phyloP scores from a whole-genome alignment of 2,329 filamentous ascomycete genomes.

The Talaromyces islandicus region DNA sequence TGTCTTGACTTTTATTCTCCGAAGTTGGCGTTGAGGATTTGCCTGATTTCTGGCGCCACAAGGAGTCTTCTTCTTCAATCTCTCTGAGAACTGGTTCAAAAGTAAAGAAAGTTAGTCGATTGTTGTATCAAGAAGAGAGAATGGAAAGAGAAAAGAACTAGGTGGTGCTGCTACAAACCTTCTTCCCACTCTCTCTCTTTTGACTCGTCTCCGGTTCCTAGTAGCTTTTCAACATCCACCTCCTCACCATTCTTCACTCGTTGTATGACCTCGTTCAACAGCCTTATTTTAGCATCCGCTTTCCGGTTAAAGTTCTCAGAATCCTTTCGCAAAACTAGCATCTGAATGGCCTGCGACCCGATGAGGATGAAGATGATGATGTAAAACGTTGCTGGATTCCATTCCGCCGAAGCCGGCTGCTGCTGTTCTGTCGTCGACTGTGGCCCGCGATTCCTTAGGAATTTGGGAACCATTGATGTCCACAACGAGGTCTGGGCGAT shows the following conservation, averaged over 20 bases:
- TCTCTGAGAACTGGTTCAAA: conserved; percentile 29
- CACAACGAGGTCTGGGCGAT: conserved; percentile 59
- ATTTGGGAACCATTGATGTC: conserved; percentile 63
- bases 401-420: conserved; percentile 54
- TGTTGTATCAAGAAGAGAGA: not conserved
- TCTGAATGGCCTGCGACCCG: conserved; percentile 91
- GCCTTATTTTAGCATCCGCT: conserved; percentile 70
- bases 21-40: not conserved
- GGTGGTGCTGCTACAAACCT: conserved; percentile 41
- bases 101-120: not conserved
- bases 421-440: conserved; percentile 41
- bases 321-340: conserved; percentile 74
- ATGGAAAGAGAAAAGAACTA: too few relatives aligned
- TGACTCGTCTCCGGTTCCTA: conserved; percentile 71
- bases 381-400: conserved; percentile 78
- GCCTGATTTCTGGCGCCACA: conserved; percentile 28
- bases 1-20: not conserved
- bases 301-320: conserved; percentile 66
- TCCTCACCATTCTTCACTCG: conserved; percentile 46
- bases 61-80: conserved; percentile 34
- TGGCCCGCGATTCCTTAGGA: conserved; percentile 34
- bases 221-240: conserved; percentile 74
- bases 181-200: conserved; percentile 86
- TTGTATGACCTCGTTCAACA: conserved; percentile 61
- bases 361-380: conserved; percentile 79